A percentile compares a stretch with the other conserved stretches of the same genome.
These are phyloP conservation scores for Agrostemma githago DNA, from an alignment of 148 eudicot species.

Conservation along the genomic window DNA sequence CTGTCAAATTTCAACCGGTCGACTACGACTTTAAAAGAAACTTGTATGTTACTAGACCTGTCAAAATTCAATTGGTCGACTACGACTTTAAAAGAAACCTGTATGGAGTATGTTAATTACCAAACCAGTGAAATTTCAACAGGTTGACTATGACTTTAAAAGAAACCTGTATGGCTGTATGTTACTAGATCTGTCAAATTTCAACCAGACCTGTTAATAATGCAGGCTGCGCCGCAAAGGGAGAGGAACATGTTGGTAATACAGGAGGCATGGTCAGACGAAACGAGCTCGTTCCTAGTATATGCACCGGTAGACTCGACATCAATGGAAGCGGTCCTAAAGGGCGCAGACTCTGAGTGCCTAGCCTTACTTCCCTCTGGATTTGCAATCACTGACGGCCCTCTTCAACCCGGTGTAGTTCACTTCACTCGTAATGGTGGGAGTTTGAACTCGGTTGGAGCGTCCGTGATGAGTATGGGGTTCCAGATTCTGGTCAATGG, in stretches of 20 bases:
- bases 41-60: too few species aligned
- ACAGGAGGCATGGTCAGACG: conserved; percentile 41
- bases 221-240: conserved; percentile 36
- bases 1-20: too few species aligned
- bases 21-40: too few species aligned
- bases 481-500: conserved; percentile 61
- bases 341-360: conserved; percentile 46
- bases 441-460: conserved; percentile 6
- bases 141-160: too few species aligned
- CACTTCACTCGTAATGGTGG: background rate
- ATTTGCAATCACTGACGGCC: conserved; percentile 43
- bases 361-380: conserved; percentile 69
- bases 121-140: too few species aligned
- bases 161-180: too few species aligned
- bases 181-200: too few species aligned
- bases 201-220: too few species aligned
- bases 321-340: conserved; percentile 28
- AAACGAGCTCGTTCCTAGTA: conserved; percentile 32
- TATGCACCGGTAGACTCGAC: conserved; percentile 38
- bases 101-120: too few species aligned
- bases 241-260: conserved; percentile 42
- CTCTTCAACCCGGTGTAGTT: conserved; percentile 15
- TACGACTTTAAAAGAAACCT: too few species aligned
- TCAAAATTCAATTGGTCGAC: too few species aligned
- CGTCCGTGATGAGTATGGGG: conserved; percentile 55